Base-by-base conservation (phyloP, 2,329 filamentous ascomycete species). In the Fusarium pseudoanthophilum region DNA sequence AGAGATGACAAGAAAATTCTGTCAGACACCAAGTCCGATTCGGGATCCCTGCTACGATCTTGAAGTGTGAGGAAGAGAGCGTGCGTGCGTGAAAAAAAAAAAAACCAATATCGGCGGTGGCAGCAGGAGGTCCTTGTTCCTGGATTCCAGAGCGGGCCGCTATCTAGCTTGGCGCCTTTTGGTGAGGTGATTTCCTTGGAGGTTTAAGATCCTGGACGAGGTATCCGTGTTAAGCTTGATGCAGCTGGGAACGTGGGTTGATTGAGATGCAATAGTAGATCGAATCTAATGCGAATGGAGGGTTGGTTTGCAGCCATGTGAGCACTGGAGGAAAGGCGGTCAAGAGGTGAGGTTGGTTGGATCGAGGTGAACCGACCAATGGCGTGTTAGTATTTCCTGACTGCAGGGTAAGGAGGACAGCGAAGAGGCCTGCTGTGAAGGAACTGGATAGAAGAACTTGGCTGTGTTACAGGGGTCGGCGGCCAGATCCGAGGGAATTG, bases 261-360 rank as follows among this genome's bases (percentile, higher is more conserved):
- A 57, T 56, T 56, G 66, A 57, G 52, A 56, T 64, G 56, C 53
- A 74, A 57, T 36, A 51, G 45, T 34, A 65, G 67, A 72, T 73
- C 71, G 71, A 71, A 64, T 74, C 71, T 68, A 68, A 43, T 53
- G 48, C 48, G 61, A 67, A 60, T 58, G 59, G 46, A 63, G 39
- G 43, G 60, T 64, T 64, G 62, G 60, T 60, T 65, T 52, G 45
- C 53, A 42, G 40, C 58, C 74, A 65, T 74, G 61, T 71, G 66
- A 68, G 67, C 71, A 39, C 64, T 67, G 66, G 45, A 69, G 59
- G 71, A 77, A 77, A 77, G 63, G 75, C 75, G 75, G 75, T 77
- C 75, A 77, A 63, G 64, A 53, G 39, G 42, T 57, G 52, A 67
- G 42, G 61, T 55, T 57, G 53, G 45, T 42, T 57, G 26, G 32